Conservation (phyloP, 176 grass and related monocot genomes). For the Lolium multiflorum region DNA sequence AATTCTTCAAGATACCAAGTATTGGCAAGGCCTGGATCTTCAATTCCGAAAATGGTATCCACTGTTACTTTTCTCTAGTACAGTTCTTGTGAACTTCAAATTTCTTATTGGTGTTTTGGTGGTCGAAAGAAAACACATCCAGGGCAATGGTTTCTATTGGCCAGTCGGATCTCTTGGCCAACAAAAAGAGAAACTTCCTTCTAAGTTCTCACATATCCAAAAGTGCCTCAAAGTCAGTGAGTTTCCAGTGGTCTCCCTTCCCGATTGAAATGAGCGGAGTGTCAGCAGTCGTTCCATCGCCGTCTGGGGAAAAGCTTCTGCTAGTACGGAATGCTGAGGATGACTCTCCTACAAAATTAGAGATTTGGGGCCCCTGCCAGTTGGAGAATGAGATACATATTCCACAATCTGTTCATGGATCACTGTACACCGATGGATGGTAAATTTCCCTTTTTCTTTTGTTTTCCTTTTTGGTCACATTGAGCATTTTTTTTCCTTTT, state of each 20-base stretch:
- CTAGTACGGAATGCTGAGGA: conserved; percentile 80
- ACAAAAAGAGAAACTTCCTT: conserved; percentile 69
- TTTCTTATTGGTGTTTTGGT: conserved; percentile 7
- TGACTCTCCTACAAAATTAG: conserved; percentile 78
- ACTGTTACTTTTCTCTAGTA: not conserved
- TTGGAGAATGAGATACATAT: conserved; percentile 89
- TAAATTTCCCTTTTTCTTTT: conserved; percentile 39
- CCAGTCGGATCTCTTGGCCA: conserved; percentile 74
- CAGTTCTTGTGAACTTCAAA: not conserved
- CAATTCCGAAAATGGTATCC: conserved; percentile 68
- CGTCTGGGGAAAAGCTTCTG: conserved; percentile 81
- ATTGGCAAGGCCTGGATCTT: conserved; percentile 86
- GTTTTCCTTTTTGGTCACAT: not conserved
- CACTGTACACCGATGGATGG: conserved; percentile 80
- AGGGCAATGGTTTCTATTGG: conserved; percentile 66
- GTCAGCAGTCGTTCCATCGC: conserved; percentile 75
- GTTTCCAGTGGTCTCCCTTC: conserved; percentile 87
- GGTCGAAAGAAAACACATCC: conserved; percentile 61
- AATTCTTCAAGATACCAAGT: conserved; percentile 73
- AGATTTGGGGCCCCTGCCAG: conserved; percentile 70
- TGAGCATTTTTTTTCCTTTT: not conserved
- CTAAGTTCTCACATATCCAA: conserved; percentile 80
- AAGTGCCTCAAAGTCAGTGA: conserved; percentile 50
- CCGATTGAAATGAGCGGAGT: conserved; percentile 83
- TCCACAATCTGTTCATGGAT: conserved; percentile 79